Evolutionary conservation across 805 yeast genomes (phyloP), one percentile per base, ranked within the genome.

Genomic region (Yueomyces sinensis): DNA sequence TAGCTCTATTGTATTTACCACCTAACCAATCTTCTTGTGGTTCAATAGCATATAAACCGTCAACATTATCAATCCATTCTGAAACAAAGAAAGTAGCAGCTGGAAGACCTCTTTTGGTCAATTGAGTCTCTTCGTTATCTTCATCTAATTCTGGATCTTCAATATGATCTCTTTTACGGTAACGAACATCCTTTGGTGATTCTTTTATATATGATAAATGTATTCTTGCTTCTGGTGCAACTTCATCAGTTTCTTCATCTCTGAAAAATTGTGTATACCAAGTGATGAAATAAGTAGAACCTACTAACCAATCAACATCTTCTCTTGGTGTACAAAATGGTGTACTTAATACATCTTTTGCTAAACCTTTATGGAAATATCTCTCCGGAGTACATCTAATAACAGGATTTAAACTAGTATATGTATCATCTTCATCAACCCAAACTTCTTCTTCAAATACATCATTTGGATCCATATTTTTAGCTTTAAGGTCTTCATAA

Each of bases 271-370:
- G 65, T 2, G 89, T 67, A 57, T 63, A 84, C 95, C 95, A 84
- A 9, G 89, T 76, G 34, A 82, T 56, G 48, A 86, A 84, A 46
- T 82, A 80, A 1, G 82, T 71, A 36, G 66, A 58, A 23, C 69
- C 94, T 38, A 70, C 54, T 42, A 69, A 67, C 58, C 81, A 63
- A 28, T 61, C 65, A 11, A 65, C 46, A 38, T 74, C 68, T 46
- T 80, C 87, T 24, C 61, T 63, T 11, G 95, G 95, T 16, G 82
- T 70, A 56, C 95, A 84, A 56, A 83, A 82, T n/a, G 95, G 95
- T 34, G 65, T 91, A 28, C 84, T 70, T 1, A 61, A 46, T 14
- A 58, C 52, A 35, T 62, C 57, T 44, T 74, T 73, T 22, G 74
- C 76, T 27, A 63, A 39, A 7, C 87, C 89, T 50, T 76, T 78